These are phyloP conservation scores for Marasmius oreades DNA, from an alignment of 1,284 basidiomycete species.

Conservation along the genomic window DNA sequence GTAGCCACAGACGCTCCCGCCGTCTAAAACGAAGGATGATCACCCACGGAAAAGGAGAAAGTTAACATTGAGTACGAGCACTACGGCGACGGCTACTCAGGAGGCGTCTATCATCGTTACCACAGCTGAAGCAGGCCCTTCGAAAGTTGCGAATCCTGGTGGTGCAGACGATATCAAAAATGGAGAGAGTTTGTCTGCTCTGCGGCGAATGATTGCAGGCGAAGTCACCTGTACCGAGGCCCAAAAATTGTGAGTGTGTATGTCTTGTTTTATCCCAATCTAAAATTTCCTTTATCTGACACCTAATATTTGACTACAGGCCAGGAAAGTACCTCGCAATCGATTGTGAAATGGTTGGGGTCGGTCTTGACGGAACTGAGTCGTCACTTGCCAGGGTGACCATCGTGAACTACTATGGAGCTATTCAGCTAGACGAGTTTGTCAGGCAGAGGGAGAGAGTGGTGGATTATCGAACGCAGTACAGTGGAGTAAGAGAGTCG, in stretches of 20 bases:
- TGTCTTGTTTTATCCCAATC: neutral
- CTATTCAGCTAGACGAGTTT: slow-evolving; percentile 79
- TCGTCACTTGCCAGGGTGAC: slow-evolving; percentile 89
- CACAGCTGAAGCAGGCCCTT: neutral
- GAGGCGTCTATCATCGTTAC: neutral
- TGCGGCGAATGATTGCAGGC: slow-evolving; percentile 54
- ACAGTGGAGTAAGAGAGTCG: slow-evolving; percentile 77
- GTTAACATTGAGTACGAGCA: neutral
- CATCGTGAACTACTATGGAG: slow-evolving; percentile 89
- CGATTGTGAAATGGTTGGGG: slow-evolving; percentile 98
- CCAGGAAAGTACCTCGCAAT: slow-evolving; percentile 80
- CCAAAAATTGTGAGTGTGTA: slow-evolving; percentile 43
- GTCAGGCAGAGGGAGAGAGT: slow-evolving; percentile 88
- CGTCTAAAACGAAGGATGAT: neutral
- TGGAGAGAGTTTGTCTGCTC: slow-evolving; percentile 42
- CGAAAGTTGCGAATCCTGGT: neutral
- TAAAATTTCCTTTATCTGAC: neutral
- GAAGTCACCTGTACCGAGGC: slow-evolving; percentile 35
- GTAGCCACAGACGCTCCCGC: neutral
- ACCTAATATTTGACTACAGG: slow-evolving; percentile 31
- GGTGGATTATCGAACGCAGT: slow-evolving; percentile 92
- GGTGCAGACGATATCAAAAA: slow-evolving; percentile 28
- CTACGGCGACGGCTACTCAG: neutral
- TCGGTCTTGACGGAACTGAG: slow-evolving; percentile 78
- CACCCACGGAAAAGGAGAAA: neutral